Conservation (phyloP, 2,329 filamentous ascomycete species). For the Fusarium sp. region DNA sequence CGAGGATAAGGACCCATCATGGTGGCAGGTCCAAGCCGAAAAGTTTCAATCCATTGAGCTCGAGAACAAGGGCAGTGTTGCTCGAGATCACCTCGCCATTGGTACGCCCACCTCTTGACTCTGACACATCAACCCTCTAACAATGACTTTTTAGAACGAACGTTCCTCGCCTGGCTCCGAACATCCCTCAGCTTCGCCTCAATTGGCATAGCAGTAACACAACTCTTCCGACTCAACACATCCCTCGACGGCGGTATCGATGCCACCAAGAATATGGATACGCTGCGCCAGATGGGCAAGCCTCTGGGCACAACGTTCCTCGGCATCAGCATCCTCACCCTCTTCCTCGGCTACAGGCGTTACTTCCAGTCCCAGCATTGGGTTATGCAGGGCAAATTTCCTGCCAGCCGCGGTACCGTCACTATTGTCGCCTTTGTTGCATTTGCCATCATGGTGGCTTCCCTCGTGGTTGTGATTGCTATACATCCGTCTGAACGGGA, state of each 20-base stretch:
- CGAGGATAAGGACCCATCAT: conserved; percentile 47
- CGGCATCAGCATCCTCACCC: conserved; percentile 78
- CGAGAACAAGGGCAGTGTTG: conserved; percentile 88
- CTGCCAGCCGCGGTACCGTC: conserved; percentile 80
- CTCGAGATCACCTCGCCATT: conserved; percentile 83
- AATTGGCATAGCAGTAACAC: conserved; percentile 86
- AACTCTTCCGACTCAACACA: conserved; percentile 86
- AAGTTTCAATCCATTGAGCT: conserved; percentile 75
- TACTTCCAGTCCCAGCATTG: conserved; percentile 85
- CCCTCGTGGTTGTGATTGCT: conserved; percentile 69
- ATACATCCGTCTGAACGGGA: conserved; percentile 56
- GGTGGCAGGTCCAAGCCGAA: conserved; percentile 64
- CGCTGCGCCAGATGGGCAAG: conserved; percentile 74
- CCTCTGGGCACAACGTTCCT: conserved; percentile 83
- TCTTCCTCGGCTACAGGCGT: conserved; percentile 81
- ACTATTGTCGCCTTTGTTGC: conserved; percentile 76
- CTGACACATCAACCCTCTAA: conserved; percentile 7
- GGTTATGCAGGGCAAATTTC: conserved; percentile 83
- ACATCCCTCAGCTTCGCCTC: conserved; percentile 85
- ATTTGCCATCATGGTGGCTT: conserved; percentile 70
- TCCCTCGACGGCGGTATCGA: conserved; percentile 56
- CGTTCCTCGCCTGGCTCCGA: conserved; percentile 86
- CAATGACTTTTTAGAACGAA: conserved; percentile 70
- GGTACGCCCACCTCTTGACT: conserved; percentile 58
- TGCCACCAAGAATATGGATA: conserved; percentile 51